Percentiles rank a stretch among this genome's conserved stretches.
Conservation (phyloP, 1,284 basidiomycete species). For the Takashimella tepidaria region DNA sequence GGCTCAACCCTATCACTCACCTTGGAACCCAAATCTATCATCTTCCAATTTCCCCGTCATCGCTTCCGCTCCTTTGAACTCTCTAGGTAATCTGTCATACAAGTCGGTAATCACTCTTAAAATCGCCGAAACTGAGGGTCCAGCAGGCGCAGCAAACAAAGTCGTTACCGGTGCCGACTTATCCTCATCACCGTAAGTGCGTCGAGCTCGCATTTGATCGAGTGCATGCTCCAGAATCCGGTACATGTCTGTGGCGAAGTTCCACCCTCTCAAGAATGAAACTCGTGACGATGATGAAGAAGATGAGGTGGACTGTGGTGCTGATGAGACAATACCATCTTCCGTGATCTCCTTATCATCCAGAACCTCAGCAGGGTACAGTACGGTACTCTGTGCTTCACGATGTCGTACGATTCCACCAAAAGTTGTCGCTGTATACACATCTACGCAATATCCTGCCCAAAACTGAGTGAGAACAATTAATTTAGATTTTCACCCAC, state of each 20-base stretch:
- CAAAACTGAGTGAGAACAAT: conserved; percentile 44
- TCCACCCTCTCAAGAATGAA: conserved; percentile 41
- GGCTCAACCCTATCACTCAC: conserved; percentile 24
- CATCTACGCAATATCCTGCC: conserved; percentile 40
- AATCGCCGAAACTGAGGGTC: conserved; percentile 25
- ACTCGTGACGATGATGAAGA: conserved; percentile 6
- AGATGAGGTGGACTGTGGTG: background rate
- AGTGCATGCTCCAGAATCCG: conserved; percentile 43
- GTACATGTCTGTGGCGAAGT: conserved; percentile 43
- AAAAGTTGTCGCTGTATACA: conserved; percentile 41
- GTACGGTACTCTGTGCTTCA: conserved; percentile 38
- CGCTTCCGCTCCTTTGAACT: conserved; percentile 31
- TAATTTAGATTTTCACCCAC: background rate
- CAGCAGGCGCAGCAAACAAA: conserved; percentile 18
- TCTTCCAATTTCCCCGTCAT: conserved; percentile 36
- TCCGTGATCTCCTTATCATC: conserved; percentile 35
- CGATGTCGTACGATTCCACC: conserved; percentile 38
- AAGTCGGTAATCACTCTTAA: conserved; percentile 30
- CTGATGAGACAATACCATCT: conserved; percentile 14
- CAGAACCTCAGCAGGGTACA: conserved; percentile 40
- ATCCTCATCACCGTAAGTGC: conserved; percentile 7
- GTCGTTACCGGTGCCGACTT: conserved; percentile 21
- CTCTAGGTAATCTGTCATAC: conserved; percentile 32
- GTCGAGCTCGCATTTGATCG: conserved; percentile 24
- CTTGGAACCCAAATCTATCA: conserved; percentile 41